Percentiles rank a stretch among this genome's conserved stretches.
These are phyloP conservation scores for Mycocentrospora acerina DNA, from an alignment of 2,329 filamentous ascomycete species.

Conservation along the genomic window DNA sequence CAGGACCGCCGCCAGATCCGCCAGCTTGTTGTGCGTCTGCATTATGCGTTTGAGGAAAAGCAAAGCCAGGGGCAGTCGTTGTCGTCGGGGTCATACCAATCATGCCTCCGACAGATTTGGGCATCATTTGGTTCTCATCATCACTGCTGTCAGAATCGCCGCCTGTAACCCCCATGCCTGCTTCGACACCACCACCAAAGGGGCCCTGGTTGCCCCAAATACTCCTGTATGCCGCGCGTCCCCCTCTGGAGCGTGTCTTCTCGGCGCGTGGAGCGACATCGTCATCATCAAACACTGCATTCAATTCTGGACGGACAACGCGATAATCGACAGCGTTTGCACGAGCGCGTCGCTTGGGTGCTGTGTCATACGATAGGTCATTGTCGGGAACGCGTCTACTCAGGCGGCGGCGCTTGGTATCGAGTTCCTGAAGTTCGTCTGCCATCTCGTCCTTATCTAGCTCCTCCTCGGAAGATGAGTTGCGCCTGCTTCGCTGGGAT, in stretches of 20 bases:
- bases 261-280: conserved; percentile 68
- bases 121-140: conserved; percentile 74
- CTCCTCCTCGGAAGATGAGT: conserved; percentile 51
- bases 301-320: conserved; percentile 73
- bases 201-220: conserved; percentile 90
- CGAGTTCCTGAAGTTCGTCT: conserved; percentile 61
- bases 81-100: conserved; percentile 65
- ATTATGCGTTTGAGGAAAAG: conserved; percentile 60
- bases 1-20: conserved; percentile 61
- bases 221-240: conserved; percentile 63
- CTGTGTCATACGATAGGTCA: conserved; percentile 56
- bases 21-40: conserved; percentile 56
- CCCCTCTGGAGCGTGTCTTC: conserved; percentile 64
- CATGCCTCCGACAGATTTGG: conserved; percentile 57
- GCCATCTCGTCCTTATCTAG: conserved; percentile 50
- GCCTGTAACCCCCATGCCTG: conserved; percentile 73
- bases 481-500: conserved; percentile 50
- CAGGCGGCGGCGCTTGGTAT: conserved; percentile 46
- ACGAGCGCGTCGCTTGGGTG: conserved; percentile 64
- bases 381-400: conserved; percentile 38
- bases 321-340: conserved; percentile 75
- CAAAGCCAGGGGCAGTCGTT: conserved; percentile 51
- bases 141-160: conserved; percentile 96
- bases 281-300: conserved; percentile 73
- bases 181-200: conserved; percentile 82